Conservation (phyloP, 2,329 filamentous ascomycete species). For the Apiospora rasikravindrae region DNA sequence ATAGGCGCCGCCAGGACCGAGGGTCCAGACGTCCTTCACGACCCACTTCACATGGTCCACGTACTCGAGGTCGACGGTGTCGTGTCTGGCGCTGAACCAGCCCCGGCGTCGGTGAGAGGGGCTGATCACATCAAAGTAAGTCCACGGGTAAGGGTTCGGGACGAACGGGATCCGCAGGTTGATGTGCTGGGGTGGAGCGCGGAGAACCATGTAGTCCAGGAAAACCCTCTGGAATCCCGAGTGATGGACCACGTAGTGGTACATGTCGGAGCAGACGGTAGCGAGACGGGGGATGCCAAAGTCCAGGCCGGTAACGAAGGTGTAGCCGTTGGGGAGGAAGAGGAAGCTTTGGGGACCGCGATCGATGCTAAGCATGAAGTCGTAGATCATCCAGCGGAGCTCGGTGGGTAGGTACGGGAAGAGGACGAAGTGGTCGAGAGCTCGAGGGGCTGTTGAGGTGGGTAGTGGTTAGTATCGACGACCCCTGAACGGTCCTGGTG, state of each 20-base stretch:
- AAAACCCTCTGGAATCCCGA: neutral
- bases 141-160: neutral
- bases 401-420: neutral
- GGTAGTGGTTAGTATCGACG: neutral
- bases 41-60: neutral
- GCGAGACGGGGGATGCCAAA: neutral
- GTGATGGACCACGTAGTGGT: neutral
- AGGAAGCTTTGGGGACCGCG: constrained; percentile 46
- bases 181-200: neutral
- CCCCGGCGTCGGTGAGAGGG: neutral
- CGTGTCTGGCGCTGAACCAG: neutral
- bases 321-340: constrained; percentile 61
- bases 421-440: neutral
- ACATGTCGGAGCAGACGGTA: neutral
- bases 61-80: neutral
- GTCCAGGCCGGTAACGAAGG: constrained; percentile 48
- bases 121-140: neutral
- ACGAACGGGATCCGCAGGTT: neutral
- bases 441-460: neutral
- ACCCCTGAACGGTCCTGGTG: neutral
- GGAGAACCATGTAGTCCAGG: neutral
- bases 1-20: neutral
- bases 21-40: neutral
- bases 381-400: neutral
- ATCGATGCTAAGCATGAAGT: constrained; percentile 50